Base-by-base conservation (phyloP, 2,329 filamentous ascomycete genomes). In the Coniochaeta sp. region DNA sequence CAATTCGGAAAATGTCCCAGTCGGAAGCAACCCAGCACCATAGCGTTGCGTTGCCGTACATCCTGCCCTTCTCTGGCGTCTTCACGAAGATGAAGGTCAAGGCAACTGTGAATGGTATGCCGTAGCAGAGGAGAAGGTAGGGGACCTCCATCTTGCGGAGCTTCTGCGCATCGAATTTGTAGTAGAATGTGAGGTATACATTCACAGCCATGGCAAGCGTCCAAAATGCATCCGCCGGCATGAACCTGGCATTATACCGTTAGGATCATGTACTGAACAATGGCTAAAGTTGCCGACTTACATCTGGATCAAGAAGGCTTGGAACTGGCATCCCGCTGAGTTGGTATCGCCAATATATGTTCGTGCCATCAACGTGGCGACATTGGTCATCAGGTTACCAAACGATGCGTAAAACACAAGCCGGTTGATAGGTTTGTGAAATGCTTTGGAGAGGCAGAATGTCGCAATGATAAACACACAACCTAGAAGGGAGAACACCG, bases 351-450 rank as follows among this genome's bases (percentile, higher is more conserved):
- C 65, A 7, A 90, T 74, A 42, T 85, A 89, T 1, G 81, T 79
- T 38, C 82, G 81, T 0, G 88, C 86, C 68, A 93, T 90, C 36
- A 93, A 73, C 0, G 90, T 92, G 1, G 87, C 90, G 19, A 91
- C 81, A 70, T 91, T 93, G 62, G 84, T 85, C 73, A 92, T 79
- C 66, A 93, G 80, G 68, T 96, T 96, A 9, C 90, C 91, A 68
- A 90, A 89, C 0, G 89, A 89, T 7, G 91, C 90, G 71, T 89
- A 95, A 72, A 96, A 93, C 10, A 93, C 87, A 0, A 96, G 80
- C 19, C 91, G 82, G 69, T 95, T 95, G 75, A 95, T 92, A n/a
- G 90, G 89, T 69, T 92, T 93, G 68, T 89, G 89, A 70, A 95
- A 95, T 5, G 81, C 80, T 17, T 79, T 81, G 34, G 87, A 90